Evolutionary conservation across 176 grass and related monocot species (phyloP).

Genomic region (Dactylis glomerata): DNA sequence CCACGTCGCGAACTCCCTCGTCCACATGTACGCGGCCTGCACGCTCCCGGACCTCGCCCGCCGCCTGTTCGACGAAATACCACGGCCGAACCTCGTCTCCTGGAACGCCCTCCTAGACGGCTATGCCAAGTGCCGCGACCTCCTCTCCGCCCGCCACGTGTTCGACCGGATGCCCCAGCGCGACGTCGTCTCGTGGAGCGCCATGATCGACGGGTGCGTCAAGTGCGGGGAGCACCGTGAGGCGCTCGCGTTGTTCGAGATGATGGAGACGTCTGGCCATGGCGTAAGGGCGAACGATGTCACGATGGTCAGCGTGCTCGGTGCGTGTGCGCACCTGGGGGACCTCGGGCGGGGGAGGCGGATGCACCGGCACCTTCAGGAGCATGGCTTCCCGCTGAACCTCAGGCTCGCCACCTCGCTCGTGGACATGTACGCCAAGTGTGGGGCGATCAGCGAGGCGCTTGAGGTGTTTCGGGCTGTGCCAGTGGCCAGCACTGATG

Average conservation of each 20-base stretch:
- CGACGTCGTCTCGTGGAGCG: conserved; percentile 69
- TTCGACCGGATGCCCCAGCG: conserved; percentile 49
- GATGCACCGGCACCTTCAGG: conserved; percentile 41
- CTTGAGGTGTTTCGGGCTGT: conserved; percentile 47
- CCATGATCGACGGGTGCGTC: conserved; percentile 62
- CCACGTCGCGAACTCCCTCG: conserved; percentile 44
- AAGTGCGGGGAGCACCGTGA: conserved; percentile 53
- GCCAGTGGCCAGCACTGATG: conserved; percentile 34
- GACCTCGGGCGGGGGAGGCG: conserved; percentile 41
- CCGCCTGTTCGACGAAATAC: conserved; percentile 69
- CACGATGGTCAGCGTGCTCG: conserved; percentile 59
- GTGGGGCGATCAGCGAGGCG: conserved; percentile 48
- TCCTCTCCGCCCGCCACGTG: conserved; percentile 28
- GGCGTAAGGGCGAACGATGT: conserved; percentile 46
- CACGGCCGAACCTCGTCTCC: conserved; percentile 43
- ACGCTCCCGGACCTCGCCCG: conserved; percentile 22
- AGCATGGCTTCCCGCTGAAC: conserved; percentile 35
- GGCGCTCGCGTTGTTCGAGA: conserved; percentile 42
- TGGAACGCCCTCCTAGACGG: conserved; percentile 67
- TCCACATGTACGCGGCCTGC: conserved; percentile 51
- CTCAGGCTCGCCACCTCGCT: conserved; percentile 49
- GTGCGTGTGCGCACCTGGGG: conserved; percentile 57
- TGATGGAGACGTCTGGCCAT: conserved; percentile 34
- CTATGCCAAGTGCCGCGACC: conserved; percentile 66
- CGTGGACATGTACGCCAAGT: conserved; percentile 68